Percentiles rank a stretch among this genome's conserved stretches.
Evolutionary conservation across 768 basidiomycete species (phyloP).

Genomic region (Calocybe indica): DNA sequence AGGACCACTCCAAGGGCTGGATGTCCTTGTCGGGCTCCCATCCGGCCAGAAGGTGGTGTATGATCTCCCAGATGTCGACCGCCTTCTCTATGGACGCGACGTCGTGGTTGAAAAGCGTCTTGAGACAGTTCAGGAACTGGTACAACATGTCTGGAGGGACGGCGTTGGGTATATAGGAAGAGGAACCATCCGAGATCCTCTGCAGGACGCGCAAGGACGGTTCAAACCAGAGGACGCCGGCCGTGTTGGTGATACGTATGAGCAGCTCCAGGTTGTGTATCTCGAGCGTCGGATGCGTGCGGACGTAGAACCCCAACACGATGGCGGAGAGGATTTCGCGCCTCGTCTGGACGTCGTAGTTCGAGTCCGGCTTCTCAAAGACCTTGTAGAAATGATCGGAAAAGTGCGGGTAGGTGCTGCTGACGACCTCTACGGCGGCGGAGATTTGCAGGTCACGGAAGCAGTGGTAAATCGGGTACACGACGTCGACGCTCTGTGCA

Average conservation of each 20-base stretch:
- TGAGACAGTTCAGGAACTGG: not conserved
- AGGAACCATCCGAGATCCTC: not conserved
- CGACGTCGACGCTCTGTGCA: no score
- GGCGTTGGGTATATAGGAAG: not conserved
- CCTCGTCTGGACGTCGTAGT: not conserved
- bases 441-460: not conserved
- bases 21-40: not conserved
- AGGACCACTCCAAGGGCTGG: no score
- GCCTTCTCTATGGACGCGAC: constrained; percentile 1
- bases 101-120: not conserved
- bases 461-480: no score
- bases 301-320: not conserved
- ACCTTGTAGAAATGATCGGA: not conserved
- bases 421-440: not conserved
- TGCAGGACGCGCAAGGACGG: not conserved
- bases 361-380: not conserved
- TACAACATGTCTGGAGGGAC: not conserved
- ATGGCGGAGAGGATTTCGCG: not conserved
- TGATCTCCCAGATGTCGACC: constrained; percentile 1
- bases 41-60: not conserved
- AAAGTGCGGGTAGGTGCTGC: constrained; percentile 1
- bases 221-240: not conserved
- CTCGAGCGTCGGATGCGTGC: not conserved
- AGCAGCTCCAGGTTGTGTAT: not conserved
- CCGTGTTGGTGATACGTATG: constrained; percentile 1